phyloP scores from a whole-genome alignment of 768 basidiomycete genomes.

The Calocybe gangraenosa region DNA sequence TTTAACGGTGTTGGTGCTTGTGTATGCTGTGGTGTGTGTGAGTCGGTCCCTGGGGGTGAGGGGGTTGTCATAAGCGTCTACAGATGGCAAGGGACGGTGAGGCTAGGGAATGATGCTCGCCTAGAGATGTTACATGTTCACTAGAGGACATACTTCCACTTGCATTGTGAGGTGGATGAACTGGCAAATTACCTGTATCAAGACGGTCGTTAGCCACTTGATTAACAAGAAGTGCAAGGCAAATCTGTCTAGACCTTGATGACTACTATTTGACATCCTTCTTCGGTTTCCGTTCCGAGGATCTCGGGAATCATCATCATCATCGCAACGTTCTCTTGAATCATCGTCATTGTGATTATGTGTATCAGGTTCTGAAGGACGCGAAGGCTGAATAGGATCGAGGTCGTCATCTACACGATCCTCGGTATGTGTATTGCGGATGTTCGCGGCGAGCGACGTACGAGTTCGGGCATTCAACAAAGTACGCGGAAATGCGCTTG shows the following conservation, averaged over 20 bases:
- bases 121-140: slow-evolving; percentile 18
- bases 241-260: slow-evolving; percentile 36
- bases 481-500: slow-evolving; percentile 46
- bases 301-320: slow-evolving; percentile 45
- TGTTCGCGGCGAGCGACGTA: slow-evolving; percentile 40
- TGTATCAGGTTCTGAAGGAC: slow-evolving; percentile 41
- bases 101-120: slow-evolving; percentile 13
- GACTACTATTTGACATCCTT: slow-evolving; percentile 16
- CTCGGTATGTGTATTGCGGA: slow-evolving; percentile 45
- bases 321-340: slow-evolving; percentile 24
- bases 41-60: slow-evolving; percentile 12
- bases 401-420: slow-evolving; percentile 39
- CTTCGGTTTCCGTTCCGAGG: slow-evolving; percentile 23
- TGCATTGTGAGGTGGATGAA: slow-evolving; percentile 20
- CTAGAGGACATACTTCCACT: neutral
- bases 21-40: slow-evolving; percentile 16
- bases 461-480: slow-evolving; percentile 39
- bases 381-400: slow-evolving; percentile 44
- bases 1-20: slow-evolving; percentile 13
- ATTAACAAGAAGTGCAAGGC: slow-evolving; percentile 2
- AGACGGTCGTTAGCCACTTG: neutral
- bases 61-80: slow-evolving; percentile 6
- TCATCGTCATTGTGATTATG: slow-evolving; percentile 43
- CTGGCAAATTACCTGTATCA: slow-evolving; percentile 18
- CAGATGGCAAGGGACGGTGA: slow-evolving; percentile 13